Base-by-base conservation (phyloP, 805 yeast species). In the Wickerhamomyces sydowiorum region DNA sequence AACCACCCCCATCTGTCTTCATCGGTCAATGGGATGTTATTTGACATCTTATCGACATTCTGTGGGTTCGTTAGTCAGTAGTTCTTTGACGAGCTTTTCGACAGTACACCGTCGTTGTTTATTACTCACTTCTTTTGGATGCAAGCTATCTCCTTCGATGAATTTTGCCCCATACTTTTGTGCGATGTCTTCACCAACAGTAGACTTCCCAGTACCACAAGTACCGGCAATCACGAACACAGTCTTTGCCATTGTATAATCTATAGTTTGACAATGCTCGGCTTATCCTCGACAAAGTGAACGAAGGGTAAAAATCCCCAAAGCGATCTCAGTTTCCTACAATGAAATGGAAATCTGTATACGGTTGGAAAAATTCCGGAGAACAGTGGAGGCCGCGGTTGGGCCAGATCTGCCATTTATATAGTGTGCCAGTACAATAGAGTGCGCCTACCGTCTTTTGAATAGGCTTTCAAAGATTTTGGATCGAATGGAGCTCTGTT, bases 1-100 rank as follows among this genome's bases (percentile, higher is more conserved):
- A 93, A 71, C 99, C 99, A 93, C 1, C 75, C 90, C 90, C 91
- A 86, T 45, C 99, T 67, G 61, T 93, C 99, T 2, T 81, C 93
- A 57, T 93, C 99, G 0, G 81, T 76, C 44, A 93, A 67, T 2
- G 98, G 95, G 18, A 76, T 71, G 0, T 95, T 95, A 18, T 67
- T 54, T 2, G 84, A 63, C 99, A 93, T 93, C 61, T 93, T 93
- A 17, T 72, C 79, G 13, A 91, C 69, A 59, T 93, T 93, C 41
- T 56, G 48, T 27, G 41, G 24, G 15, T 7, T 13, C 8, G 17
- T n/a, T n/a, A n/a, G n/a, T n/a, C n/a, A n/a, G n/a, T n/a, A n/a
- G n/a, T n/a, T n/a, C n/a, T n/a, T n/a, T n/a, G n/a, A n/a, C n/a
- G n/a, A n/a, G n/a, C n/a, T n/a, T n/a, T n/a, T 20, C 6, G 36